Conservation (phyloP, 441 rosid genomes). For the Lepidium campestre region DNA sequence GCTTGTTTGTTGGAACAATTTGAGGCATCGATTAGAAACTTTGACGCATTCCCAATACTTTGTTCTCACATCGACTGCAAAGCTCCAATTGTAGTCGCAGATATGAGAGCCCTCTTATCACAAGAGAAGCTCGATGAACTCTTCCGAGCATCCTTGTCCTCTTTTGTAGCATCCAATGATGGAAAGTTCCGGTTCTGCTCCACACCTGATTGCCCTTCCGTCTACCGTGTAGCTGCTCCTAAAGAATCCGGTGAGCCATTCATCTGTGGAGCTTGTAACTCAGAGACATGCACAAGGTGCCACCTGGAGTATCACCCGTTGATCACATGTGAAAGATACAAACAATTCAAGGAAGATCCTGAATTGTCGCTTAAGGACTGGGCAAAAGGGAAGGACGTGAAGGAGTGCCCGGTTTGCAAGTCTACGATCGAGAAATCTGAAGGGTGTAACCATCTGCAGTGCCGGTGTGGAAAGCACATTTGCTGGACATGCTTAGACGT, state of each 20-base stretch:
- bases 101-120: slow-evolving; percentile 55
- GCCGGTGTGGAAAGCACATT: slow-evolving; percentile 74
- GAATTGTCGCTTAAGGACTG: slow-evolving; percentile 75
- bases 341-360: slow-evolving; percentile 71
- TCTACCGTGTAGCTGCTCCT: slow-evolving; percentile 55
- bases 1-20: slow-evolving; percentile 72
- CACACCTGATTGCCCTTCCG: slow-evolving; percentile 83
- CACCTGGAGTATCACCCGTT: slow-evolving; percentile 76
- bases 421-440: slow-evolving; percentile 70
- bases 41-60: slow-evolving; percentile 60
- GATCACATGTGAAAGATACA: slow-evolving; percentile 67
- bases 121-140: slow-evolving; percentile 74
- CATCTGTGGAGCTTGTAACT: slow-evolving; percentile 72
- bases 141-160: slow-evolving; percentile 63
- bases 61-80: slow-evolving; percentile 53
- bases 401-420: slow-evolving; percentile 67
- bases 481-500: slow-evolving; percentile 72
- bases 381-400: slow-evolving; percentile 69
- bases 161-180: slow-evolving; percentile 58
- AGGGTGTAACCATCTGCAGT: slow-evolving; percentile 81
- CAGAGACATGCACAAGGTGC: slow-evolving; percentile 75
- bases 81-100: slow-evolving; percentile 46
- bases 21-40: slow-evolving; percentile 63
- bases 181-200: slow-evolving; percentile 78
- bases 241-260: slow-evolving; percentile 40